Evolutionary conservation across 2,329 filamentous ascomycete genomes (phyloP), one percentile per base, ranked within the genome.

Genomic region (Aspergillus transmontanensis): DNA sequence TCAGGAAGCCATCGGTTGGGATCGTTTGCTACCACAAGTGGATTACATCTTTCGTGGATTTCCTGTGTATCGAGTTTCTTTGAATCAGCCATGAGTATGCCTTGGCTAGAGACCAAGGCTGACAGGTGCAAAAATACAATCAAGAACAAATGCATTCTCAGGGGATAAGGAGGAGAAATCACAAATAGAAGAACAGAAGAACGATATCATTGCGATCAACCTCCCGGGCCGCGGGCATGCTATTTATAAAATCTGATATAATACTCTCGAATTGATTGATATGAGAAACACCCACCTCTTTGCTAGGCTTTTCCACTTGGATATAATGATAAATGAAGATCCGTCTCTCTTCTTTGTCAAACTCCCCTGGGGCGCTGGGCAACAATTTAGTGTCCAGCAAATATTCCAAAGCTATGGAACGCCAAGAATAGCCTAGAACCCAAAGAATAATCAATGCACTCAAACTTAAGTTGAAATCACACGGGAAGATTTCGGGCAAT

Each of bases 251-350:
- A 41, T 10, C 7, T 9, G 39, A 41, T 41, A n/a, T n/a, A 41
- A 3, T n/a, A 41, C 10, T 3, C 4, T 41, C 5, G 6, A 10
- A 1, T 4, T n/a, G 3, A 10, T n/a, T 4, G 39, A 41, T n/a
- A 36, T 1, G 34, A 36, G 14, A 1, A 2, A 16, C 2, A 16
- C 0, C 5, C 0, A 2, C 0, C 34, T 36, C 34, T 16, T 16
- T 6, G 2, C 16, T 9, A 7, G 2, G 16, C 6, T 1, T 41
- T 41, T n/a, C 1, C 2, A 7, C 39, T 41, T 19, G 2, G 16
- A n/a, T 9, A 4, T 14, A n/a, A n/a, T n/a, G 6, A n/a, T 41
- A 41, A 41, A n/a, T 41, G 19, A 19, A n/a, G 39, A n/a, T n/a
- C 6, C 3, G 6, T 19, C 39, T 41, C 39, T 41, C 36, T 41